Conservation (phyloP, 345 rosid genomes). For the Limnanthes douglasii region DNA sequence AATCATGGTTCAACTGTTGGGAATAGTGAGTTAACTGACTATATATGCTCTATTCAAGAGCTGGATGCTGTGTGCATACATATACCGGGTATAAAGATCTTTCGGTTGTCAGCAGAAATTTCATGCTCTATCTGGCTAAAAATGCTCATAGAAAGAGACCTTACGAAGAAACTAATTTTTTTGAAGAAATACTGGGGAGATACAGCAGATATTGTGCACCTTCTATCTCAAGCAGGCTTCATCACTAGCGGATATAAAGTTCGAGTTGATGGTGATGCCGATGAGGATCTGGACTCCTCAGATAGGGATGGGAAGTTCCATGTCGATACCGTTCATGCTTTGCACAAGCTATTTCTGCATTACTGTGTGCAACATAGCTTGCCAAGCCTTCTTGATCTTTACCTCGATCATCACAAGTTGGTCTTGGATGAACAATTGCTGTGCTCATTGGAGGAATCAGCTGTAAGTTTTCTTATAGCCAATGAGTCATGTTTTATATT, state of each 20-base stretch:
- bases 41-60: conserved; percentile 57
- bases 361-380: conserved; percentile 52
- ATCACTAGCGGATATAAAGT: conserved; percentile 27
- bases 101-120: conserved; percentile 35
- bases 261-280: conserved; percentile 25
- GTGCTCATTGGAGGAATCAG: conserved; percentile 44
- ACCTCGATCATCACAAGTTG: conserved; percentile 66
- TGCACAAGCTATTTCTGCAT: conserved; percentile 51
- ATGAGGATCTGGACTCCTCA: conserved; percentile 25
- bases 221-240: conserved; percentile 75
- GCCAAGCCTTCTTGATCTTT: conserved; percentile 85
- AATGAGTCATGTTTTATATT: conserved; percentile 7
- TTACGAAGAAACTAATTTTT: conserved; percentile 65
- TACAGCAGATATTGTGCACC: conserved; percentile 48
- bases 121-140: conserved; percentile 61
- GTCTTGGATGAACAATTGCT: conserved; percentile 44
- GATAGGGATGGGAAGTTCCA: conserved; percentile 20
- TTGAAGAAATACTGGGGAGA: conserved; percentile 81
- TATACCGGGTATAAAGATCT: conserved; percentile 64
- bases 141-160: conserved; percentile 70
- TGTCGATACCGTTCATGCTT: conserved; percentile 29
- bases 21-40: conserved; percentile 32
- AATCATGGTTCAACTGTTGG: conserved; percentile 32
- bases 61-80: conserved; percentile 66
- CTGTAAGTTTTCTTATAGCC: conserved; percentile 53